Evolutionary conservation across 768 basidiomycete species (phyloP), one percentile per base, ranked within the genome.

Genomic region (Phanerochaete sordida): DNA sequence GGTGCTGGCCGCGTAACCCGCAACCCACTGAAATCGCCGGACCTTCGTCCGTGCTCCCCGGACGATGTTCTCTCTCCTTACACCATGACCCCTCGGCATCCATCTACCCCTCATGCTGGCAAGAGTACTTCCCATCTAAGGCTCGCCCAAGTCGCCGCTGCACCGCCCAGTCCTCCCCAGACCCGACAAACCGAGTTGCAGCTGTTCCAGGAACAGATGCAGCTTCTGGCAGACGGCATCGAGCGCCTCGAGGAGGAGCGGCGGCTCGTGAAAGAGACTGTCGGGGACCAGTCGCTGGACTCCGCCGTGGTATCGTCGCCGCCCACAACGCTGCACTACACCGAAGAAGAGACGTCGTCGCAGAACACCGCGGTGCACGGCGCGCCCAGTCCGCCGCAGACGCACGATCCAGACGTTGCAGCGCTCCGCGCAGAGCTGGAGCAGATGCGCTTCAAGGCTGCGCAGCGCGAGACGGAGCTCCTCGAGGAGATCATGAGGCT

Each of bases 21-120:
- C 6, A 26, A 24, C 24, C 24, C 47, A 8, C 31, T 33, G 15
- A 56, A 31, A 23, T 61, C 60, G 8, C 54, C 54, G 9, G 48
- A 57, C 37, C 48, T 57, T 16, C 54, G 39, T 24, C 60, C 60
- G 23, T 24, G 16, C 24, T 24, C 33, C 12, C 26, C 43, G 15
- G 26, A 56, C 13, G 60, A 61, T 31, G 35, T 48, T 23, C 60
- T 52, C 5, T 61, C 60, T 48, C 60, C 60, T 4, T 61, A 48
- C 35, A 28, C 28, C 15, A 56, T 61, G 55, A 61, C 60, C 4
- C 60, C 60, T 16, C 55, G 31, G 1, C 26, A 43, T 44, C 21
- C 47, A 2, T 43, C 37, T 8, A 47, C 60, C 15, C 60, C 60
- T 15, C 51, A 9, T 9, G 8, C 21, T 24, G n/a, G 39, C 23